Percentiles rank a stretch among this genome's conserved stretches.
These are phyloP conservation scores for Xenoacremonium recifei DNA, from an alignment of 2,329 filamentous ascomycete species.

Conservation along the genomic window DNA sequence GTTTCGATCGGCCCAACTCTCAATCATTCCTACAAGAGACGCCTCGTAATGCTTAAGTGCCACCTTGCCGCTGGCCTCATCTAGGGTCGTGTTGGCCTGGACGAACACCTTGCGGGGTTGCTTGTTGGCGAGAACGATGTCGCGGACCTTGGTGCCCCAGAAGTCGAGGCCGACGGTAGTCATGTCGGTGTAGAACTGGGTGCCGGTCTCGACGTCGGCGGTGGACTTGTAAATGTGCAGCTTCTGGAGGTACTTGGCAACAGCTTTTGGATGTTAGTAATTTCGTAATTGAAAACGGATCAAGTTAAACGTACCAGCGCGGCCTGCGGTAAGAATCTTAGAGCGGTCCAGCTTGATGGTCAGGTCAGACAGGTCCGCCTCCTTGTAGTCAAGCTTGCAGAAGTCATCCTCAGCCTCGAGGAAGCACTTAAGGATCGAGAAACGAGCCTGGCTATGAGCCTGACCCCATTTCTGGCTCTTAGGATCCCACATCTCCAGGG, in stretches of 20 bases:
- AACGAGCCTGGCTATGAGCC: conserved; percentile 87
- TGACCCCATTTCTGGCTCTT: conserved; percentile 91
- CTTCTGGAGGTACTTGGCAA: conserved; percentile 85
- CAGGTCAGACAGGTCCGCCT: conserved; percentile 75
- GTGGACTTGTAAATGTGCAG: conserved; percentile 91
- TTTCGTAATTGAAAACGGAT: conserved; percentile 4
- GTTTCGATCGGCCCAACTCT: conserved; percentile 72
- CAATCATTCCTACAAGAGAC: conserved; percentile 74
- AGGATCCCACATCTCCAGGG: conserved; percentile 93
- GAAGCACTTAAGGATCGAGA: conserved; percentile 83
- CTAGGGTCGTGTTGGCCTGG: conserved; percentile 82
- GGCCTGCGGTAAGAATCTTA: conserved; percentile 82
- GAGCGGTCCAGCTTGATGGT: conserved; percentile 79
- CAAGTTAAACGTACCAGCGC: conserved; percentile 50
- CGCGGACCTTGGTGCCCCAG: conserved; percentile 78
- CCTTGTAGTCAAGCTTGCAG: conserved; percentile 73
- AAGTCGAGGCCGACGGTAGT: conserved; percentile 78
- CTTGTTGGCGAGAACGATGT: conserved; percentile 73
- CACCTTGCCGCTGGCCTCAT: conserved; percentile 67
- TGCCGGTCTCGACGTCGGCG: conserved; percentile 77
- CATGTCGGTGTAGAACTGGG: conserved; percentile 78
- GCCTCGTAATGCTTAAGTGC: conserved; percentile 83
- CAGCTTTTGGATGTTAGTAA: conserved; percentile 51
- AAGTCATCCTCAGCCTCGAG: conserved; percentile 84
- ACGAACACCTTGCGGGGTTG: conserved; percentile 90